phyloP scores from a whole-genome alignment of 2,329 filamentous ascomycete genomes.

The Whalleya microplaca region DNA sequence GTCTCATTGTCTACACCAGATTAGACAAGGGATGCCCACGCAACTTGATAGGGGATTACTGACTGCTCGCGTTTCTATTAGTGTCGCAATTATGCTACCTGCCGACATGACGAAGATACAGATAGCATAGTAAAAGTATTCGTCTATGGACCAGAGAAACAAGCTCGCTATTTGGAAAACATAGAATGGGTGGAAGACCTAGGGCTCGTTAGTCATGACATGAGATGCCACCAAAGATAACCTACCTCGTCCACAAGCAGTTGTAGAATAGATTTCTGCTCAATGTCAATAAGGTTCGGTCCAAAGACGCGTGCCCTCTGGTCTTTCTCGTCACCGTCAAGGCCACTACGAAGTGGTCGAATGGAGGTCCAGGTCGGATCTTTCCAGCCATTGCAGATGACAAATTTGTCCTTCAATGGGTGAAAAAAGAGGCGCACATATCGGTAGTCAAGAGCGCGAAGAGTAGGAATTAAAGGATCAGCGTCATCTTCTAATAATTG shows the following conservation, averaged over 20 bases:
- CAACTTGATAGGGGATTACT: constrained; percentile 36
- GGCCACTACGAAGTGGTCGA: constrained; percentile 72
- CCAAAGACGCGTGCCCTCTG: constrained; percentile 86
- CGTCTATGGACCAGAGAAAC: constrained; percentile 89
- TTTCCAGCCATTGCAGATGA: constrained; percentile 88
- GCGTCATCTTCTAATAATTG: constrained; percentile 66
- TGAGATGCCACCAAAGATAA: neutral
- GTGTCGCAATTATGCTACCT: constrained; percentile 85
- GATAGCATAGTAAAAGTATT: constrained; percentile 96
- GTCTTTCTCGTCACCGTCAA: constrained; percentile 87
- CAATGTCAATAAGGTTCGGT: constrained; percentile 86
- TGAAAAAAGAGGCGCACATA: constrained; percentile 95
- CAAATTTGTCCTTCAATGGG: constrained; percentile 84
- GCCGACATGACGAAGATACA: constrained; percentile 96
- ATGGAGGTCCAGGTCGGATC: constrained; percentile 87
- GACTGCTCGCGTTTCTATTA: constrained; percentile 85
- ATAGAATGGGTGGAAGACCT: constrained; percentile 97
- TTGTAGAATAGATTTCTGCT: constrained; percentile 82
- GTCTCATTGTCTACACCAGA: constrained; percentile 73
- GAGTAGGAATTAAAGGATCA: constrained; percentile 74
- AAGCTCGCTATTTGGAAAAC: constrained; percentile 97
- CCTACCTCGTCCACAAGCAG: constrained; percentile 84
- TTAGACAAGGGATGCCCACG: constrained; percentile 6
- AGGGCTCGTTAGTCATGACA: constrained; percentile 24
- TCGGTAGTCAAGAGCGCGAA: constrained; percentile 85